Percentiles rank a stretch among this genome's conserved stretches.
These are phyloP conservation scores for Pythium phragmitis DNA, from an alignment of 352 stramenopile species.

Conservation along the genomic window DNA sequence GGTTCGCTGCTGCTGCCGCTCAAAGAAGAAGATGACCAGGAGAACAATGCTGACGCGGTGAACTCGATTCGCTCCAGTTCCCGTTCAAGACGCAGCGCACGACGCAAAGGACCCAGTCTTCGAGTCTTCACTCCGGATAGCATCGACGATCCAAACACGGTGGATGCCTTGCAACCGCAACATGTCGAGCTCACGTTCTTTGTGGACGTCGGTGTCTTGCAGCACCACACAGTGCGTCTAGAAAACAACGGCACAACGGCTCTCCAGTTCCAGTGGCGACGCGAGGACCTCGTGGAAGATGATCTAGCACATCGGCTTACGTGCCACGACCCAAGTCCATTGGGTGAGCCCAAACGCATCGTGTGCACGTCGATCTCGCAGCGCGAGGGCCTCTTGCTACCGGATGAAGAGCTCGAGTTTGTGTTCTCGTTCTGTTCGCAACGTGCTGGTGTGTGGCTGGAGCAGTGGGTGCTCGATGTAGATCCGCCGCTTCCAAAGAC, in stretches of 20 bases:
- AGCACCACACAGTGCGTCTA: conserved; percentile 41
- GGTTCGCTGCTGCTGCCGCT: conserved; percentile 23
- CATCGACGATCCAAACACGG: neutral
- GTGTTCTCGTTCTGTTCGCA: conserved; percentile 59
- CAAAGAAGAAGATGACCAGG: conserved; percentile 17
- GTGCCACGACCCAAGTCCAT: conserved; percentile 6
- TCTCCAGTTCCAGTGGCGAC: conserved; percentile 64
- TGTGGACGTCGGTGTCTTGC: conserved; percentile 33
- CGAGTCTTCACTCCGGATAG: conserved; percentile 10
- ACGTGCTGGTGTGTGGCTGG: conserved; percentile 51
- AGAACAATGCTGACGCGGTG: conserved; percentile 13
- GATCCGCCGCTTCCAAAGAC: conserved; percentile 34
- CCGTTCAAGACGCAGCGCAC: conserved; percentile 4
- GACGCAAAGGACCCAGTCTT: conserved; percentile 19
- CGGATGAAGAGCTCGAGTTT: conserved; percentile 49
- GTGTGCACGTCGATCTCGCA: conserved; percentile 48
- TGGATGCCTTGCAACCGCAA: neutral
- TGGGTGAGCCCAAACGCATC: conserved; percentile 23
- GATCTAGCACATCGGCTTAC: conserved; percentile 16
- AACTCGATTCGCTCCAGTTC: conserved; percentile 21
- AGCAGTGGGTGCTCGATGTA: conserved; percentile 69
- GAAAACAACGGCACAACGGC: conserved; percentile 54
- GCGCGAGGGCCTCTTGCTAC: conserved; percentile 47
- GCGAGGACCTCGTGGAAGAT: conserved; percentile 18
- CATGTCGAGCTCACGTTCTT: conserved; percentile 46